Evolutionary conservation across 768 basidiomycete genomes (phyloP), one percentile per base, ranked within the genome.

Genomic region (Trichaptum fuscoviolaceum): DNA sequence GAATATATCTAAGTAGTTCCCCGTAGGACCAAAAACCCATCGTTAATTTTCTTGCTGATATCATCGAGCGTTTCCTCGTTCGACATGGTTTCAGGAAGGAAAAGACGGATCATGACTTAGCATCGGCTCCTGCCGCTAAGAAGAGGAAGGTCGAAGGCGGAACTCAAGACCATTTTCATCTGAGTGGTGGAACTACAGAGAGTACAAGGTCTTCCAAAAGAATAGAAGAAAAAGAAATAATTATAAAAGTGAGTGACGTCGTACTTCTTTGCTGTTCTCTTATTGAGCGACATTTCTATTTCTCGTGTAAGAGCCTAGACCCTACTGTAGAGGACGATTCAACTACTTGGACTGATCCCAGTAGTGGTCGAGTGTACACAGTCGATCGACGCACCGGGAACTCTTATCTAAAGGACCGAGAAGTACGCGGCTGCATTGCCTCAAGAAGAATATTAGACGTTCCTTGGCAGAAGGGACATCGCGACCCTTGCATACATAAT

Each of bases 351-450:
- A 82, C 77, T 34, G 90, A 94, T 77, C 83, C 85, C n/a, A 75
- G 70, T 17, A 90, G 87, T 5, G 82, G 85, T 17, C 78, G 86
- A 72, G 76, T 74, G 1, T 89, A 87, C 71, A 66, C 84, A n/a
- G 76, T 93, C 18, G 85, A 95, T 72, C 72, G 75, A n/a, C 81
- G 85, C 63, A 91, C 89, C 10, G 90, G 91, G 10, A 86, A 91
- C 73, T 92, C 89, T 8, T 80, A 81, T 74, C 77, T 76, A 34
- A 76, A 75, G 67, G 68, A 69, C 26, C 68, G 68, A 36, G 67
- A 70, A 57, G 66, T 70, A 57, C 64, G 35, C 26, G 64, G 61
- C 58, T 58, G 69, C 67, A 30, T 64, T 64, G 36, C 68, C 69
- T 25, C 67, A 68, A 42, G 68, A 71, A 25, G 72, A 68, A 70